A percentile compares a stretch with the other conserved stretches of the same genome.
phyloP scores from a whole-genome alignment of 2,329 filamentous ascomycete species.

The Mariannaea elegans region DNA sequence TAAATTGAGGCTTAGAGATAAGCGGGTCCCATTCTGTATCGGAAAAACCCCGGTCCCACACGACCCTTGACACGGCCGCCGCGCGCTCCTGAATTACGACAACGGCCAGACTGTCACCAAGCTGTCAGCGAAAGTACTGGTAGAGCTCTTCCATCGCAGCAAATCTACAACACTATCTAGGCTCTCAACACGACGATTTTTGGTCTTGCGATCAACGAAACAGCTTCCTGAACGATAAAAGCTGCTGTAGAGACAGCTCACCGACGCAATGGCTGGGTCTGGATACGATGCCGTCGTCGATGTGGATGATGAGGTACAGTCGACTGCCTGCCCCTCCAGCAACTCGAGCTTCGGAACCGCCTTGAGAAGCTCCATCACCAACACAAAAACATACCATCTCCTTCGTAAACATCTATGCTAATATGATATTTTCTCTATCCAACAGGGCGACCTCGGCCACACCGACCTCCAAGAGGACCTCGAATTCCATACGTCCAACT shows the following conservation, averaged over 20 bases:
- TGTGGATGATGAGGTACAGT: constrained; percentile 86
- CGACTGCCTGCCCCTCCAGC: constrained; percentile 22
- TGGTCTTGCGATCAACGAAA: neutral
- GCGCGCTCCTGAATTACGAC: constrained; percentile 45
- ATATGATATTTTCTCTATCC: constrained; percentile 22
- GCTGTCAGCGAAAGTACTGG: constrained; percentile 14
- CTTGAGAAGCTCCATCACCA: constrained; percentile 9
- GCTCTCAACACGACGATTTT: neutral
- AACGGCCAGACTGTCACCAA: constrained; percentile 44
- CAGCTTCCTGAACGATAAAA: neutral
- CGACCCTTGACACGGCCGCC: constrained; percentile 24
- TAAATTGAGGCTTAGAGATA: neutral
- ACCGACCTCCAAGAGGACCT: constrained; percentile 99
- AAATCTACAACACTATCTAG: neutral
- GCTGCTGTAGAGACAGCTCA: neutral
- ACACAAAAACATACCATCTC: neutral
- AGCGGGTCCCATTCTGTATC: constrained; percentile 13
- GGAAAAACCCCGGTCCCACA: constrained; percentile 37
- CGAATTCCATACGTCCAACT: constrained; percentile 96
- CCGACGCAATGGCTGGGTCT: constrained; percentile 74
- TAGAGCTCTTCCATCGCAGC: constrained; percentile 24
- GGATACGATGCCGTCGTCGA: constrained; percentile 99
- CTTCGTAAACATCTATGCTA: constrained; percentile 5
- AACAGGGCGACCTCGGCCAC: constrained; percentile 92
- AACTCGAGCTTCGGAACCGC: constrained; percentile 20